Conservation (phyloP, 176 grass and related monocot genomes). For the Tuctoria greenei region DNA sequence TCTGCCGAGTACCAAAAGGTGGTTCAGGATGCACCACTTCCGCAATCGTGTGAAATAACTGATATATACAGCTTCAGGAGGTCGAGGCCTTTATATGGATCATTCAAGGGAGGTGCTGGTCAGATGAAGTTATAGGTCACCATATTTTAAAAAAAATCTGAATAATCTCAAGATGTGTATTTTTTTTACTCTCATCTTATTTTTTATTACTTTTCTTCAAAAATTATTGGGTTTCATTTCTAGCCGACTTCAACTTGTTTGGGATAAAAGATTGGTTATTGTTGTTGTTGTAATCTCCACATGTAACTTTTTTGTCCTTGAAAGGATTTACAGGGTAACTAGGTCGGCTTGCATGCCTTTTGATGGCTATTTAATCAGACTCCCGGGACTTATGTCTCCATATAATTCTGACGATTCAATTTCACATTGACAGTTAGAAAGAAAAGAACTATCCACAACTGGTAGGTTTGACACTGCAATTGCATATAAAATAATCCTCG, state of each 20-base stretch:
- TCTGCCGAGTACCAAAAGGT: constrained; percentile 50
- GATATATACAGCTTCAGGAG: constrained; percentile 86
- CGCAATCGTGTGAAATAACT: constrained; percentile 48
- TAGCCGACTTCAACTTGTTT: too few species aligned
- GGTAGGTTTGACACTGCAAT: neutral
- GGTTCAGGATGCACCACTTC: constrained; percentile 42
- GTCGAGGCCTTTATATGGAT: constrained; percentile 88
- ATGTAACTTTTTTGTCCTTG: too few species aligned
- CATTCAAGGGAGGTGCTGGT: constrained; percentile 80
- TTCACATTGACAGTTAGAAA: neutral
- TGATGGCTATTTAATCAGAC: too few species aligned
- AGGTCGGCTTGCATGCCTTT: neutral
- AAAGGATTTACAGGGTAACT: neutral
- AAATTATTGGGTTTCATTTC: too few species aligned
- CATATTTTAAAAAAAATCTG: neutral
- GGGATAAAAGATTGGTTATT: too few species aligned
- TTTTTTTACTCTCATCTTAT: too few species aligned
- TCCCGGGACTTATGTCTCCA: too few species aligned
- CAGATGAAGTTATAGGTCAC: constrained; percentile 70
- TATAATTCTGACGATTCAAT: neutral
- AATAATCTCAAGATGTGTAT: too few species aligned
- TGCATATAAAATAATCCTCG: neutral
- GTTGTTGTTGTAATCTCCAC: too few species aligned
- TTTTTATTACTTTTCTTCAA: too few species aligned
- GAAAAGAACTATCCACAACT: neutral